These are phyloP conservation scores for Penicillium sp. DNA, from an alignment of 2,329 filamentous ascomycete genomes.

Conservation along the genomic window DNA sequence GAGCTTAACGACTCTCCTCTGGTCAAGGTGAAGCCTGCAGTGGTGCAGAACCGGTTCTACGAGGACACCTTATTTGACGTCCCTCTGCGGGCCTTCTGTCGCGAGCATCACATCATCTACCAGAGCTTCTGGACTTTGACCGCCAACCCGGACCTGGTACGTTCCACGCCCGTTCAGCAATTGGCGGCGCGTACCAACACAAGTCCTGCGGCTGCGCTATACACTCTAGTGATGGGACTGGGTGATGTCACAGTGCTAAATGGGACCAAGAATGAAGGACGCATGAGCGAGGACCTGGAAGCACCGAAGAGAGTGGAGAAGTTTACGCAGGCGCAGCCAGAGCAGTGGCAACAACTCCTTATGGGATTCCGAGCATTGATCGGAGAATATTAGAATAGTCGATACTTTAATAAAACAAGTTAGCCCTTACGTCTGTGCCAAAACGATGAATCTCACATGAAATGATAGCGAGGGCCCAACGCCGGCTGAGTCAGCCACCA, in stretches of 20 bases:
- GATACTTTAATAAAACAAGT: background rate
- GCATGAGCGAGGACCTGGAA: constrained; percentile 55
- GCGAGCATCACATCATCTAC: constrained; percentile 53
- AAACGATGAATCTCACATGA: background rate
- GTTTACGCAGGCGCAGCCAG: constrained; percentile 48
- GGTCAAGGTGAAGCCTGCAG: constrained; percentile 53
- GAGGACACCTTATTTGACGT: constrained; percentile 59
- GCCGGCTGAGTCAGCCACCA: constrained; percentile 27
- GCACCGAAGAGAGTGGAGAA: constrained; percentile 42
- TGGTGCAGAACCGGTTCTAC: constrained; percentile 77
- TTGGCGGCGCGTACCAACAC: constrained; percentile 50
- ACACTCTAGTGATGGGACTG: constrained; percentile 56
- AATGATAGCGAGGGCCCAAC: background rate
- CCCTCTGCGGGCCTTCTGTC: constrained; percentile 58
- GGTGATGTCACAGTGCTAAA: constrained; percentile 53
- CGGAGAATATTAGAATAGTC: constrained; percentile 24
- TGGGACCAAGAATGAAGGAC: constrained; percentile 53
- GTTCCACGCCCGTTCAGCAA: constrained; percentile 46
- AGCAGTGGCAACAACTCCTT: constrained; percentile 52
- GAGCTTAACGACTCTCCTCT: constrained; percentile 46
- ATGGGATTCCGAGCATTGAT: constrained; percentile 48
- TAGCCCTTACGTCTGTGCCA: no score
- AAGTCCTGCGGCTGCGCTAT: constrained; percentile 51
- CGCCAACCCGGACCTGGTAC: constrained; percentile 55
- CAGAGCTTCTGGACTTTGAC: constrained; percentile 63